Evolutionary conservation across 2,329 filamentous ascomycete species (phyloP).

Genomic region (Diaporthe eres): DNA sequence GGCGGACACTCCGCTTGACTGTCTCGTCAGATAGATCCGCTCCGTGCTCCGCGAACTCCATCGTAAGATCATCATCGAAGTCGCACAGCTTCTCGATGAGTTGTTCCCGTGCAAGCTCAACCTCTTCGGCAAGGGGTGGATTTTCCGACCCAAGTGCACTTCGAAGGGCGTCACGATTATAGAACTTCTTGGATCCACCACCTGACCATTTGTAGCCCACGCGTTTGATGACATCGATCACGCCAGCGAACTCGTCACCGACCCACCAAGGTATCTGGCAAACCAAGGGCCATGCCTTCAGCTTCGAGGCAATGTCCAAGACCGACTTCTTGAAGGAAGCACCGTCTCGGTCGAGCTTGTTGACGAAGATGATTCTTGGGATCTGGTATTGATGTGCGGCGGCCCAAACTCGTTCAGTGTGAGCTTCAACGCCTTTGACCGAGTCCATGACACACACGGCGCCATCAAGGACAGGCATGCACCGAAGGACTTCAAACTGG

Average conservation of each 20-base stretch:
- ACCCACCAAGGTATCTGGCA: constrained; percentile 98
- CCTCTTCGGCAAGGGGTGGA: constrained; percentile 73
- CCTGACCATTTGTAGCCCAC: constrained; percentile 80
- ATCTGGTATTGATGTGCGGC: constrained; percentile 90
- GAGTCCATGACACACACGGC: constrained; percentile 55
- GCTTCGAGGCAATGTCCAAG: constrained; percentile 83
- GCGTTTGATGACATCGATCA: constrained; percentile 86
- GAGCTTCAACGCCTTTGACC: constrained; percentile 81
- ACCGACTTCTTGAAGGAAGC: constrained; percentile 88
- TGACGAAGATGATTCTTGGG: constrained; percentile 85
- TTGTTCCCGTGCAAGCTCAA: constrained; percentile 81
- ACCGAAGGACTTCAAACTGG: constrained; percentile 94
- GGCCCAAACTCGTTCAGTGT: constrained; percentile 96
- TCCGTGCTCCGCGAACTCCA: constrained; percentile 84
- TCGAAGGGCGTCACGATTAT: constrained; percentile 46
- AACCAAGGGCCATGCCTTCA: constrained; percentile 88
- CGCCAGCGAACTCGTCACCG: constrained; percentile 82
- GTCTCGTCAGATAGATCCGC: constrained; percentile 78
- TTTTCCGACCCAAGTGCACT: constrained; percentile 64
- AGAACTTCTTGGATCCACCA: constrained; percentile 54
- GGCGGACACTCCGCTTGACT: constrained; percentile 81
- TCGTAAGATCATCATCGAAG: constrained; percentile 88
- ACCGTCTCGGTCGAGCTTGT: constrained; percentile 88
- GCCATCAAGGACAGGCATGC: constrained; percentile 65
- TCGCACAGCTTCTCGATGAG: constrained; percentile 90